A percentile compares a stretch with the other conserved stretches of the same genome.
Evolutionary conservation across 2,329 filamentous ascomycete species (phyloP).

Genomic region (Aspergillus hortae): DNA sequence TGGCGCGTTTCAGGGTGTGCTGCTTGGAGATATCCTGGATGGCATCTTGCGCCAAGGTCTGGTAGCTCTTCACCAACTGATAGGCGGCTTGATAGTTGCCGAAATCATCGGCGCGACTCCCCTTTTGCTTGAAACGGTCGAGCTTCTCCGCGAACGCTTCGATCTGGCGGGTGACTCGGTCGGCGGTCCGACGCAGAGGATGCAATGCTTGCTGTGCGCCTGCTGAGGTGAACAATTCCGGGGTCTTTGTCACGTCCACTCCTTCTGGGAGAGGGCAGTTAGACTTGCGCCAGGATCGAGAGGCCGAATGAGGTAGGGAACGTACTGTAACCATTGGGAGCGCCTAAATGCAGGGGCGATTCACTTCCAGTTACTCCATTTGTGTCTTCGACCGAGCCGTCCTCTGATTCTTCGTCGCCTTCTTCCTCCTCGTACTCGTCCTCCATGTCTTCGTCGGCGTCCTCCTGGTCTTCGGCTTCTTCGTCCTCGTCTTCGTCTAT

Average conservation of each 20-base stretch:
- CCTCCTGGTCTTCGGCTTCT: conserved; percentile 25
- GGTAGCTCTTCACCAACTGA: conserved; percentile 63
- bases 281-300: conserved; percentile 4
- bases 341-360: conserved; percentile 17
- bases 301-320: neutral
- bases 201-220: conserved; percentile 53
- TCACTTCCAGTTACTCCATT: conserved; percentile 28
- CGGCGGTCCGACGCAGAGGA: conserved; percentile 61
- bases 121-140: conserved; percentile 66
- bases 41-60: conserved; percentile 52
- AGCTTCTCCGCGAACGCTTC: conserved; percentile 81
- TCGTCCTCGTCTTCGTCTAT: conserved; percentile 28
- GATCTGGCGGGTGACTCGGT: conserved; percentile 73
- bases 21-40: conserved; percentile 42
- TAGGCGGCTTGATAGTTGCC: conserved; percentile 62
- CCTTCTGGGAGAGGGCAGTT: conserved; percentile 11
- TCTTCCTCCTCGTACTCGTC: conserved; percentile 27
- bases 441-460: conserved; percentile 28
- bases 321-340: conserved; percentile 19
- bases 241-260: conserved; percentile 18
- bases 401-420: conserved; percentile 25
- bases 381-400: conserved; percentile 23
- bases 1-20: conserved; percentile 38
- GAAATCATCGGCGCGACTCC: conserved; percentile 48
- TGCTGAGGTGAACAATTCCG: conserved; percentile 41